Evolutionary conservation across 371 early-diverging fungal species (phyloP), one percentile per base, ranked within the genome.

Genomic region (Capillidium heterosporum): DNA sequence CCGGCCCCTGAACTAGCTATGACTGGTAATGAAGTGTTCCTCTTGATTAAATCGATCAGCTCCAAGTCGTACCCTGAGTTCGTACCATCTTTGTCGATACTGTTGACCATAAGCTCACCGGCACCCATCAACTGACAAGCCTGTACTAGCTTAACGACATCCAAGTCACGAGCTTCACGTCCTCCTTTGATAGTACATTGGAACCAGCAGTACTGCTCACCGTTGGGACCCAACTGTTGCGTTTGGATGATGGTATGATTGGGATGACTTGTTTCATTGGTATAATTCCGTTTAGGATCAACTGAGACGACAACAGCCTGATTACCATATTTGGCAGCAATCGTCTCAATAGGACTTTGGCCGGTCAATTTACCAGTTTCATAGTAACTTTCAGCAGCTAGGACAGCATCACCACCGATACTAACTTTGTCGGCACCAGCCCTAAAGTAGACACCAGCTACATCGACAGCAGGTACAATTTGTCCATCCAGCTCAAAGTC

Each of bases 281-380:
- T 93, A 60, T 97, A 95, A 35, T 95, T 87, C 52, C 93, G 79
- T 35, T 82, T 81, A 39, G 97, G 97, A 62, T 97, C 97, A 26
- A 97, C 90, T 1, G 95, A 95, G 24, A 97, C 80, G 5, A 97
- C 96, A n/a, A 97, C 95, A 1, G 97, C 97, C 65, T 97, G 97
- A 26, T 82, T 72, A 15, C 97, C 97, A 63, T 97, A 97, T 0
- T 82, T 84, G 46, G 74, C 65, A 8, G 93, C 85, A 57, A 97
- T 97, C 32, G 87, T 87, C 67, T 92, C 94, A 58, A 97, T 95
- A 0, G 93, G 85, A 17, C 79, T 76, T 4, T 71, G 70, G 1
- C 85, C 84, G 50, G 76, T 77, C 5, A 68, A 71, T 1, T 61
- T 56, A 11, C 73, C 74, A 7, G 68, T 72, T 11, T 72, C 74